Percentiles rank a stretch among this genome's conserved stretches.
These are phyloP conservation scores for Cynanchum wilfordii DNA, from an alignment of 257 asterid species.

Conservation along the genomic window DNA sequence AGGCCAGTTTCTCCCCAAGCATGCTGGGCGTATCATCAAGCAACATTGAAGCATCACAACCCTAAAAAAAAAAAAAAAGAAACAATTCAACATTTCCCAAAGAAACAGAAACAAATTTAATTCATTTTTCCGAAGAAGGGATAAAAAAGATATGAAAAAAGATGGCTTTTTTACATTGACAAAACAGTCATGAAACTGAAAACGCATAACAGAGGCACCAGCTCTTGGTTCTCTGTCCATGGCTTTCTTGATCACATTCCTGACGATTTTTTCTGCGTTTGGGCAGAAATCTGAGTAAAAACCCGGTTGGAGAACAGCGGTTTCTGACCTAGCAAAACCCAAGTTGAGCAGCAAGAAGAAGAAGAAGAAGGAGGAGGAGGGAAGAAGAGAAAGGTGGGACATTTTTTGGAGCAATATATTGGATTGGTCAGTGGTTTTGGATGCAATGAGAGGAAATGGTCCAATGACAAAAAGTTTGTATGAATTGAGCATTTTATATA, in stretches of 20 bases:
- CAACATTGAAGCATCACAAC: slow-evolving; percentile 88
- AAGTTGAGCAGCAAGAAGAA: slow-evolving; percentile 23
- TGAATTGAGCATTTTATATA: background rate
- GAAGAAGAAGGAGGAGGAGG: slow-evolving; percentile 25
- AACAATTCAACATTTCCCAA: background rate
- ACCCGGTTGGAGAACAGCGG: slow-evolving; percentile 36
- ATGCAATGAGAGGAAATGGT: background rate
- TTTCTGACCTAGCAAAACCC: slow-evolving; percentile 17
- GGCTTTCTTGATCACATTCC: slow-evolving; percentile 44
- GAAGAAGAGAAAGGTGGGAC: slow-evolving; percentile 17
- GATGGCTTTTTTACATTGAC: slow-evolving; percentile 52
- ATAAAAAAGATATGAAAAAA: no score
- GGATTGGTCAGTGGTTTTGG: background rate
- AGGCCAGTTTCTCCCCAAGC: slow-evolving; percentile 71
- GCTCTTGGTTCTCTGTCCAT: slow-evolving; percentile 63
- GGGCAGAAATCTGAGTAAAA: slow-evolving; percentile 68
- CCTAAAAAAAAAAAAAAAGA: slow-evolving; percentile 30
- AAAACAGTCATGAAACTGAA: slow-evolving; percentile 92
- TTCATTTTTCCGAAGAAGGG: background rate
- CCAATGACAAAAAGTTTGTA: background rate
- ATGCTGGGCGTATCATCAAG: slow-evolving; percentile 71
- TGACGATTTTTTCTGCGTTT: slow-evolving; percentile 56
- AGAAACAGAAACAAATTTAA: background rate
- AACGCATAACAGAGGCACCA: slow-evolving; percentile 87
- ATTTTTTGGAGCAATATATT: slow-evolving; percentile 19